Percentiles rank a stretch among this genome's conserved stretches.
phyloP scores from a whole-genome alignment of 2,329 filamentous ascomycete genomes.

The Helicocarpus griseus region DNA sequence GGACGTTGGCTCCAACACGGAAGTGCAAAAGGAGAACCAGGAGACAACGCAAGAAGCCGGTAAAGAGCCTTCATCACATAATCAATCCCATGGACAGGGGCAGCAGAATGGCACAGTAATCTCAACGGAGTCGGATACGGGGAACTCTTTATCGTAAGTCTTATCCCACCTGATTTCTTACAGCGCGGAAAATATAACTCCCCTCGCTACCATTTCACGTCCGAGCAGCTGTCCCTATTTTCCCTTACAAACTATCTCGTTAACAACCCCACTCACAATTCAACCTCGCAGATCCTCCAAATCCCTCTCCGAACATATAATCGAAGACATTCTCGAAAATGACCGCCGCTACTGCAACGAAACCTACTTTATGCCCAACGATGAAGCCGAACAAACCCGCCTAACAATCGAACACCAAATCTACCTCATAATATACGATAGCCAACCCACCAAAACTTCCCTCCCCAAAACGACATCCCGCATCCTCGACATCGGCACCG shows the following conservation, averaged over 20 bases:
- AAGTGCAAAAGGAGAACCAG: not conserved
- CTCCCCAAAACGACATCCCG: slow-evolving; percentile 20
- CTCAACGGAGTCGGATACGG: not conserved
- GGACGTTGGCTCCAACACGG: not conserved
- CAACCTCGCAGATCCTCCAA: slow-evolving; percentile 26
- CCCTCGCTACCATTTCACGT: too few relatives aligned
- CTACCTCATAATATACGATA: slow-evolving; percentile 39
- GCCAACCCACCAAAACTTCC: slow-evolving; percentile 23
- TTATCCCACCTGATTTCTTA: not conserved
- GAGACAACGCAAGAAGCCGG: not conserved
- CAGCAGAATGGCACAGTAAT: not conserved
- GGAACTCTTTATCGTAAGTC: not conserved
- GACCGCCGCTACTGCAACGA: slow-evolving; percentile 53
- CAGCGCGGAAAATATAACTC: not conserved
- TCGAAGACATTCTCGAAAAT: slow-evolving; percentile 52
- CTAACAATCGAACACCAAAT: slow-evolving; percentile 54
- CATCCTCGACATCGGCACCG: slow-evolving; percentile 38
- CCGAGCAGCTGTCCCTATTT: too few relatives aligned
- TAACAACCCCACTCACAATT: not conserved
- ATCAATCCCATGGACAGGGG: not conserved
- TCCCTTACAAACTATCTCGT: not conserved
- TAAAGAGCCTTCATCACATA: not conserved
- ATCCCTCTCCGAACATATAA: slow-evolving; percentile 24
- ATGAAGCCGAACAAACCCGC: slow-evolving; percentile 55
- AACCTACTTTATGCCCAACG: slow-evolving; percentile 57